Percentiles rank a stretch among this genome's conserved stretches.
phyloP scores from a whole-genome alignment of 164 flowering plant genomes.

The Protea cynaroides region DNA sequence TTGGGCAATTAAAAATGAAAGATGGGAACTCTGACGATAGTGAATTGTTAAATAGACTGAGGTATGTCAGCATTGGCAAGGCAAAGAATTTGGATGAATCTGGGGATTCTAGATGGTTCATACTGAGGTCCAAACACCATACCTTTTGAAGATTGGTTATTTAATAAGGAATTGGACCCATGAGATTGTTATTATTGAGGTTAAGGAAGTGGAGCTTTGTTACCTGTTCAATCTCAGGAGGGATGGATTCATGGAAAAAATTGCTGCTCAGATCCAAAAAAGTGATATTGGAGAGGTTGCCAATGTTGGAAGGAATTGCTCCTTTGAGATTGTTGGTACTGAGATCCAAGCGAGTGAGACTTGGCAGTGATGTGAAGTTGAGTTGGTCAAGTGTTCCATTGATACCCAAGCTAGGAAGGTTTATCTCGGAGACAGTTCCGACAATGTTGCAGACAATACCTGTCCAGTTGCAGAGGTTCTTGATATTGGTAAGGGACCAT shows the following conservation, averaged over 20 bases:
- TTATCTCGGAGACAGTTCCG: slow-evolving; percentile 15
- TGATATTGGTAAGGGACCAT: slow-evolving; percentile 27
- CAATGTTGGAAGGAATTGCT: slow-evolving; percentile 26
- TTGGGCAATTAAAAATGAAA: slow-evolving; percentile 27
- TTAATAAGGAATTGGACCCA: slow-evolving; percentile 35
- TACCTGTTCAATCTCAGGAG: slow-evolving; percentile 28
- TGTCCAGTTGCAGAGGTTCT: slow-evolving; percentile 36
- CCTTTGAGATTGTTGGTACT: slow-evolving; percentile 20
- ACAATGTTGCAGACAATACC: slow-evolving; percentile 30
- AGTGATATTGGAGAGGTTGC: slow-evolving; percentile 27
- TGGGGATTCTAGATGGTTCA: slow-evolving; percentile 28
- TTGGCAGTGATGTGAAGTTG: slow-evolving; percentile 32
- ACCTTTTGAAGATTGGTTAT: slow-evolving; percentile 32
- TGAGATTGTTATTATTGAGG: slow-evolving; percentile 25
- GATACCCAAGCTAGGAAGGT: slow-evolving; percentile 15
- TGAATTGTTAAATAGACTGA: slow-evolving; percentile 20
- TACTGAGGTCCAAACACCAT: slow-evolving; percentile 25
- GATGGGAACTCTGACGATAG: slow-evolving; percentile 25
- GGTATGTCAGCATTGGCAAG: slow-evolving; percentile 29
- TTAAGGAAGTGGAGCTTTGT: slow-evolving; percentile 18
- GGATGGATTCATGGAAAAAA: slow-evolving; percentile 19
- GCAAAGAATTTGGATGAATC: slow-evolving; percentile 16
- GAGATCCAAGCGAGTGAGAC: slow-evolving; percentile 30
- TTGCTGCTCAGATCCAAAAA: slow-evolving; percentile 35
- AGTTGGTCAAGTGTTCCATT: slow-evolving; percentile 28